Percentiles rank a stretch among this genome's conserved stretches.
Evolutionary conservation across 495 filamentous ascomycete genomes (phyloP).

Genomic region (Tuber indicum): DNA sequence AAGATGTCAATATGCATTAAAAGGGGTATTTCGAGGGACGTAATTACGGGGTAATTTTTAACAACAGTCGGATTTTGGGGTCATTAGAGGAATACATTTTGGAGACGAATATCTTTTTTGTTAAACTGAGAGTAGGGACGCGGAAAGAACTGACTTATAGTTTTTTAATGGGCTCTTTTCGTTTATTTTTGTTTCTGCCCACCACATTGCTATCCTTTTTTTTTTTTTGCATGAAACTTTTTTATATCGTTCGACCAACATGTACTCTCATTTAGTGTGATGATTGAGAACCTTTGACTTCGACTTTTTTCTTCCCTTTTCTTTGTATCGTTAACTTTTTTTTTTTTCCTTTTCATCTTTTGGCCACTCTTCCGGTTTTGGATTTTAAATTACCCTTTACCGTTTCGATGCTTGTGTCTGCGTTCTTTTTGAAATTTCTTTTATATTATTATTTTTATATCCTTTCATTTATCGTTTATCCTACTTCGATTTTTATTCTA

Average conservation of each 20-base stretch:
- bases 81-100: conserved; percentile 12
- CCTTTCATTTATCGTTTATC: conserved; percentile 39
- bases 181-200: conserved; percentile 41
- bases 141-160: conserved; percentile 36
- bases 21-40: conserved; percentile 19
- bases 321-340: conserved; percentile 24
- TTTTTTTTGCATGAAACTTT: conserved; percentile 28
- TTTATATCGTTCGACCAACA: conserved; percentile 24
- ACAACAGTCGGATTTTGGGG: conserved; percentile 37
- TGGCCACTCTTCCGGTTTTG: conserved; percentile 34
- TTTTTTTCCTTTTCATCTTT: conserved; percentile 21
- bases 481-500: conserved; percentile 16
- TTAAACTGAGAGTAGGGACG: conserved; percentile 35
- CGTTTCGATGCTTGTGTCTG: conserved; percentile 40
- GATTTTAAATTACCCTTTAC: conserved; percentile 44
- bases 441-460: conserved; percentile 37
- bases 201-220: conserved; percentile 28
- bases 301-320: conserved; percentile 19
- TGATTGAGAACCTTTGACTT: conserved; percentile 33
- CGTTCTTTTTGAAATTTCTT: conserved; percentile 36
- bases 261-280: conserved; percentile 38
- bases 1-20: conserved; percentile 56
- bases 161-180: conserved; percentile 42
- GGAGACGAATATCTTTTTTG: conserved; percentile 26
- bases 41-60: conserved; percentile 37